Conservation (phyloP, 1,139 yeast genomes). For the Hemisphaericaspora subhashii region DNA sequence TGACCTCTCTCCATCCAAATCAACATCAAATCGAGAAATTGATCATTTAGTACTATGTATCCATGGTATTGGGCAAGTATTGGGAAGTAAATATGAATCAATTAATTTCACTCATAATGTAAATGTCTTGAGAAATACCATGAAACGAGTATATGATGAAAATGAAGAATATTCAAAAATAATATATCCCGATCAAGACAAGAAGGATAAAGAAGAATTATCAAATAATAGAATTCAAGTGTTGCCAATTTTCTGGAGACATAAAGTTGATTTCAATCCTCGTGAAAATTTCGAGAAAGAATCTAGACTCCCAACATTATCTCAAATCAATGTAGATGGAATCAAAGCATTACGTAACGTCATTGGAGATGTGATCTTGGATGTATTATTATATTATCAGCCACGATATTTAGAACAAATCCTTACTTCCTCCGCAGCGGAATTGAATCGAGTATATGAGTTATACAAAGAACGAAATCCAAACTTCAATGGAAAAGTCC, state of each 20-base stretch:
- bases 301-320: conserved; percentile 57
- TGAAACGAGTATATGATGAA: conserved; percentile 55
- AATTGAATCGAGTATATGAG: conserved; percentile 68
- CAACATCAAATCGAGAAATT: conserved; percentile 50
- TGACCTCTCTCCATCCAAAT: conserved; percentile 33
- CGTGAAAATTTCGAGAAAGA: conserved; percentile 29
- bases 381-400: conserved; percentile 82
- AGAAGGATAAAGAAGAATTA: conserved; percentile 20
- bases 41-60: conserved; percentile 83
- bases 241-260: conserved; percentile 78
- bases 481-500: conserved; percentile 72
- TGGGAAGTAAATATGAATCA: conserved; percentile 76
- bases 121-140: conserved; percentile 63
- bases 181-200: conserved; percentile 29
- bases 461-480: conserved; percentile 68
- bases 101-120: conserved; percentile 87
- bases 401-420: conserved; percentile 67
- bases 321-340: conserved; percentile 79
- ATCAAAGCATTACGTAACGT: conserved; percentile 74
- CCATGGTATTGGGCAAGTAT: conserved; percentile 92
- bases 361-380: conserved; percentile 84
- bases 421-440: conserved; percentile 61
- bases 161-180: conserved; percentile 43
- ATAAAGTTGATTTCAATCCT: conserved; percentile 63
- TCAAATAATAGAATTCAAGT: conserved; percentile 69